phyloP scores from a whole-genome alignment of 371 early-diverging fungal species.

The Rhizopus sp. region DNA sequence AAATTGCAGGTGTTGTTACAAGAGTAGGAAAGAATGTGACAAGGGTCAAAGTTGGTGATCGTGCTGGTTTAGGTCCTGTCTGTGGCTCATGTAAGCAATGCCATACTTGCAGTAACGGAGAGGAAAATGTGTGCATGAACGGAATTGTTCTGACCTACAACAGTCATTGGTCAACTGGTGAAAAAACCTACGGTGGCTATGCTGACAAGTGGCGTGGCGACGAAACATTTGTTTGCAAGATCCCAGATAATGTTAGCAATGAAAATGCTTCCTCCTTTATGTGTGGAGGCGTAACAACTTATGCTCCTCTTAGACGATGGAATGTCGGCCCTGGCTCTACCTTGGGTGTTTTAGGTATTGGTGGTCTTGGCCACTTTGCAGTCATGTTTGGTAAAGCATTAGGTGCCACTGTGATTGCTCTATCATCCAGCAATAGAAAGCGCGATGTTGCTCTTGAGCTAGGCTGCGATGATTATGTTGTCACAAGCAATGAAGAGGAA shows the following conservation, averaged over 20 bases:
- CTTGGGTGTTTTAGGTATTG: conserved; percentile 71
- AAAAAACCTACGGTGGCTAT: conserved; percentile 69
- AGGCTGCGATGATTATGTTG: conserved; percentile 15
- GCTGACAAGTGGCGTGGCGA: conserved; percentile 39
- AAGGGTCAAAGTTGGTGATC: conserved; percentile 49
- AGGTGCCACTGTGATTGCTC: conserved; percentile 62
- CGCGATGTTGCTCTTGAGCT: conserved; percentile 36
- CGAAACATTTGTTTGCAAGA: conserved; percentile 56
- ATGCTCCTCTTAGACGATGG: conserved; percentile 42
- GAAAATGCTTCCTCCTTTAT: conserved; percentile 58
- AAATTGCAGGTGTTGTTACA: conserved; percentile 46
- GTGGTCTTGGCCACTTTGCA: conserved; percentile 28
- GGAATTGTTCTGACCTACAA: conserved; percentile 62
- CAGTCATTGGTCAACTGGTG: conserved; percentile 51
- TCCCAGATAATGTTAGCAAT: conserved; percentile 59
- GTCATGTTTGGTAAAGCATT: too few species aligned
- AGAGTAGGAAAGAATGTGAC: too few species aligned
- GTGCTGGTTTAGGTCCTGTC: conserved; percentile 63
- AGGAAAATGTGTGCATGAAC: conserved; percentile 37
- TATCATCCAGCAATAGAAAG: conserved; percentile 32
- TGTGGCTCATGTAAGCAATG: conserved; percentile 37
- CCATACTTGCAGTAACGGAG: conserved; percentile 27
- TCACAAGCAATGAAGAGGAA: too few species aligned
- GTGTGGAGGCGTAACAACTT: conserved; percentile 32
- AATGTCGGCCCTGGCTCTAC: conserved; percentile 40